phyloP scores from a whole-genome alignment of 345 rosid genomes.

The Excoecaria cochinchinensis region DNA sequence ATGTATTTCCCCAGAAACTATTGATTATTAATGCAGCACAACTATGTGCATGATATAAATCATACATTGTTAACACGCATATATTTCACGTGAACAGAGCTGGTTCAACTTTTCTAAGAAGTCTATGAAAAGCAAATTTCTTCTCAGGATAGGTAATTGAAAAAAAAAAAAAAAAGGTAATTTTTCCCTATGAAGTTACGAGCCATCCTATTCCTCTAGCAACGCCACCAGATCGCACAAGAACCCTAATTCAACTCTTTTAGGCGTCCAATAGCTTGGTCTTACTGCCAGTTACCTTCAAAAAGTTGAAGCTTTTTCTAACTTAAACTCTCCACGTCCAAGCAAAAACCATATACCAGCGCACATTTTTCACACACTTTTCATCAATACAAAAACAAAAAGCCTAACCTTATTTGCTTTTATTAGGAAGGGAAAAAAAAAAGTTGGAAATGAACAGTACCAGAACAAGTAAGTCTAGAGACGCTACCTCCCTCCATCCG shows the following conservation, averaged over 20 bases:
- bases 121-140: not conserved
- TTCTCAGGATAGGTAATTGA: not conserved
- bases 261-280: not conserved
- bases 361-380: not conserved
- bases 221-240: constrained; percentile 1
- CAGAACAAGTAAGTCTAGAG: constrained; percentile 84
- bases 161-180: not conserved
- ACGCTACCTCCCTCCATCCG: constrained; percentile 99
- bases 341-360: constrained; percentile 17
- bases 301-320: not conserved
- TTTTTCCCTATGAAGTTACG: not conserved
- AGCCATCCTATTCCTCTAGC: not conserved
- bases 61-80: too few relatives aligned
- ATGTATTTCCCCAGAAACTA: not conserved
- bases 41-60: not conserved
- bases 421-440: constrained; percentile 2
- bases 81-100: not conserved
- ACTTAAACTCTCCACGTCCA: constrained; percentile 16
- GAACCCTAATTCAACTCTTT: constrained; percentile 16
- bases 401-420: constrained; percentile 26
- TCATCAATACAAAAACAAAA: not conserved
- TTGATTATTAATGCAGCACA: not conserved
- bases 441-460: constrained; percentile 74
- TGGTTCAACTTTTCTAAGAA: not conserved
- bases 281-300: not conserved